These are phyloP conservation scores for Xylaria hypoxylon DNA, from an alignment of 2,329 filamentous ascomycete genomes.

Conservation along the genomic window DNA sequence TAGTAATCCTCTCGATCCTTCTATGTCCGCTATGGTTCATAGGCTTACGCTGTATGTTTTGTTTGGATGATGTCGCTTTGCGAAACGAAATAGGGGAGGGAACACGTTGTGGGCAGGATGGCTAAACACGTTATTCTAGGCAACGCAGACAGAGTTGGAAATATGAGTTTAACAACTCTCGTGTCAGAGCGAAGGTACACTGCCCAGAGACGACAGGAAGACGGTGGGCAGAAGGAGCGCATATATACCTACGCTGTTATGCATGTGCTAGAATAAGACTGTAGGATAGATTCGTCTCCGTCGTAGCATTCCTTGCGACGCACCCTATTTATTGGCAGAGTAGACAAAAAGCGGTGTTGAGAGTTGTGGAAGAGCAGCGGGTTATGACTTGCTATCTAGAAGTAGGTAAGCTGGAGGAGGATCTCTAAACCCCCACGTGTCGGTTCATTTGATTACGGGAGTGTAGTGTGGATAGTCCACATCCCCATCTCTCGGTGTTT, in stretches of 20 bases:
- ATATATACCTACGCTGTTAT: background rate
- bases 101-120: background rate
- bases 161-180: slow-evolving; percentile 6
- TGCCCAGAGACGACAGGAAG: background rate
- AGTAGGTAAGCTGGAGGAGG: too few species aligned
- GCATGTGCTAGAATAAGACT: background rate
- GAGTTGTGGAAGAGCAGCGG: background rate
- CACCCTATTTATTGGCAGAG: background rate
- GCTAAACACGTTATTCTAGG: background rate
- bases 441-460: background rate
- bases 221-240: background rate
- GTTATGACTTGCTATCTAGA: too few species aligned
- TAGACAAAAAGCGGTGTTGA: slow-evolving; percentile 4
- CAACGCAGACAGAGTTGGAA: slow-evolving; percentile 2
- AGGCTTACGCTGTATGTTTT: background rate
- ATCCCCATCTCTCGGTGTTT: background rate
- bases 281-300: too few species aligned
- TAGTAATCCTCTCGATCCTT: background rate
- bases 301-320: background rate
- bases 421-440: slow-evolving; percentile 11
- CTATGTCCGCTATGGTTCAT: background rate
- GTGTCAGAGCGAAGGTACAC: background rate
- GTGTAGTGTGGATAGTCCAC: background rate
- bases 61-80: slow-evolving; percentile 14
- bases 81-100: slow-evolving; percentile 1